These are phyloP conservation scores for Nematocida sp. DNA, from an alignment of 371 early-diverging fungal genomes.

Conservation along the genomic window DNA sequence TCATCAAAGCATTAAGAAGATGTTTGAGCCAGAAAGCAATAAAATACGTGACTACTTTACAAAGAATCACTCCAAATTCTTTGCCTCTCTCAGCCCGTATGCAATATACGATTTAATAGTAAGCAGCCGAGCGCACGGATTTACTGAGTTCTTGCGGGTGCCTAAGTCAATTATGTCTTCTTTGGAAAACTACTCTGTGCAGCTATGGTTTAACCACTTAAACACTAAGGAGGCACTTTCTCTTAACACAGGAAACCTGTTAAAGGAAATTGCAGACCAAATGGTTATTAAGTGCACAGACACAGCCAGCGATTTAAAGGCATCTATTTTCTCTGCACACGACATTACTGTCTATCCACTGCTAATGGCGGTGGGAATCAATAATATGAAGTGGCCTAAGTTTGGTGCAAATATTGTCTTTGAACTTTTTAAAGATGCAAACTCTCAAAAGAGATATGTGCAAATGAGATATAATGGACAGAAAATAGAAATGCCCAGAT, in stretches of 20 bases:
- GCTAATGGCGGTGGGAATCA: constrained; percentile 39
- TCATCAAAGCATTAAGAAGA: constrained; percentile 18
- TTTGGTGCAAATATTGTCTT: constrained; percentile 56
- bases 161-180: constrained; percentile 27
- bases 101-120: constrained; percentile 53
- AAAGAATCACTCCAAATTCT: constrained; percentile 9
- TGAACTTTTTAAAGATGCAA: constrained; percentile 38
- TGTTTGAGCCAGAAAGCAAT: constrained; percentile 19
- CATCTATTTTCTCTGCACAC: constrained; percentile 55
- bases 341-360: constrained; percentile 56
- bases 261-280: constrained; percentile 47
- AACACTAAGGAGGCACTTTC: constrained; percentile 34
- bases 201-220: constrained; percentile 57
- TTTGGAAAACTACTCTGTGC: constrained; percentile 48
- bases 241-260: constrained; percentile 42
- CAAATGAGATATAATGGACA: constrained; percentile 51
- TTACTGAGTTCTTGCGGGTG: constrained; percentile 15
- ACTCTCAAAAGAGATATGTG: constrained; percentile 48
- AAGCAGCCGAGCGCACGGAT: constrained; percentile 49
- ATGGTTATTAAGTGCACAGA: constrained; percentile 30
- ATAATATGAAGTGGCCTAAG: constrained; percentile 40
- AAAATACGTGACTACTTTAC: constrained; percentile 43
- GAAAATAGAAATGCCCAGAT: constrained; percentile 18
- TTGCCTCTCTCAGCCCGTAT: constrained; percentile 47
- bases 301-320: not conserved